These are phyloP conservation scores for Stagonosporopsis chrysanthemi DNA, from an alignment of 2,329 filamentous ascomycete genomes.

Conservation along the genomic window DNA sequence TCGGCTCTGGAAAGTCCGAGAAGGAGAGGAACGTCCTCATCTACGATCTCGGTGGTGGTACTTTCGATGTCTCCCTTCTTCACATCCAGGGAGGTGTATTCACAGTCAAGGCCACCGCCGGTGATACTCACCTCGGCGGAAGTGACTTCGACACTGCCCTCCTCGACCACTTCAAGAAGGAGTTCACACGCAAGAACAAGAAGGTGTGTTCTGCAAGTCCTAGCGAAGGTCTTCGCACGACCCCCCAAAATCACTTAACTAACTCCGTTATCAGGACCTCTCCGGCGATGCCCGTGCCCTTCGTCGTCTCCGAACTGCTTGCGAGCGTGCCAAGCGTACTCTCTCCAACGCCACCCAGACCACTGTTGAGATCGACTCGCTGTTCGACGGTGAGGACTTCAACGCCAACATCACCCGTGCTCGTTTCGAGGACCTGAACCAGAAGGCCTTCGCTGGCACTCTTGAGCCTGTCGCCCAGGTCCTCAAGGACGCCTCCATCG, in stretches of 20 bases:
- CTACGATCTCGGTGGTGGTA: conserved; percentile 99
- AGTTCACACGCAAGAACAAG: conserved; percentile 79
- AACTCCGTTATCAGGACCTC: conserved; percentile 58
- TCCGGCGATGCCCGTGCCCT: conserved; percentile 88
- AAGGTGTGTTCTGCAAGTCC: conserved; percentile 22
- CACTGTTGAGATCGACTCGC: conserved; percentile 97
- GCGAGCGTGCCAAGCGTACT: conserved; percentile 99
- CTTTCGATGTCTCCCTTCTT: conserved; percentile 99
- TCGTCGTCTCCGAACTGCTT: conserved; percentile 94
- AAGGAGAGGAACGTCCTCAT: conserved; percentile 99
- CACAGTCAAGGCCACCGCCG: conserved; percentile 97
- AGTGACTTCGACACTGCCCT: conserved; percentile 97
- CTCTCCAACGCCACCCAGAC: conserved; percentile 97
- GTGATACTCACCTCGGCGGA: conserved; percentile 95
- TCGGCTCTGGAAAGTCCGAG: conserved; percentile 90
- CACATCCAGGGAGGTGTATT: conserved; percentile 99
- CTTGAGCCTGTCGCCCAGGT: conserved; percentile 96
- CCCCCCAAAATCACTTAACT: not conserved
- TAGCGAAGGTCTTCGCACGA: not conserved
- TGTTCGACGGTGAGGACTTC: conserved; percentile 98
- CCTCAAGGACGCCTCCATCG: conserved; percentile 86
- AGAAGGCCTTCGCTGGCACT: conserved; percentile 91
- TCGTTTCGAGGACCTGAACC: conserved; percentile 98
- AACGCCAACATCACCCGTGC: conserved; percentile 97
- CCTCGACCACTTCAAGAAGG: conserved; percentile 95